Base-by-base conservation (phyloP, 208 protist species). In the Trichomonas vaginalis region DNA sequence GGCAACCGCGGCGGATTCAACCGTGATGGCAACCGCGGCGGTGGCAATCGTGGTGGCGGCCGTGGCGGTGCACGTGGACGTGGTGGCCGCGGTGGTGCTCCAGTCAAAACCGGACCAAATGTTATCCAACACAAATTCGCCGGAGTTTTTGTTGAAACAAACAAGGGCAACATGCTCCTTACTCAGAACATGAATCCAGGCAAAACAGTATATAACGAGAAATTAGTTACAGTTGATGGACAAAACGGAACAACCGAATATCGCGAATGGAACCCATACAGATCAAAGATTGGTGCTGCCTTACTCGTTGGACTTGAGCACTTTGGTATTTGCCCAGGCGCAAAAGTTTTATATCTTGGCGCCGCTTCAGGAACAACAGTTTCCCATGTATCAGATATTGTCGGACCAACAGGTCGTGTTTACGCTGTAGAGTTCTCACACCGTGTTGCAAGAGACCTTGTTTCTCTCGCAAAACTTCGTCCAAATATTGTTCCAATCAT, bases 401-500 rank as follows among this genome's bases (percentile, higher is more conserved):
- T 99, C 96, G 99, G 99, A 27, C 98, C 98, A 40, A 98, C 97
- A 95, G 99, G 99, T 82, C 97, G 98, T 96, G 99, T 99, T 15
- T 99, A 99, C 97, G 99, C 99, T 80, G 99, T 99, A 86, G 99
- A 99, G 97, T 99, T 99, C 96, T 99, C 99, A 8, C 98, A 99
- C 96, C 97, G 99, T 95, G 98, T 98, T 23, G 99, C 99, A 80
- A 98, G 99, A 96, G 99, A 99, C 97, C 97, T 99, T 62, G 98
- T 99, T 95, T 98, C 99, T 96, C 98, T 99, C 97, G 99, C 99
- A 80, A 99, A 99, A 97, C 98, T 99, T 96, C 97, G 99, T 88
- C 98, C 98, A 14, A 99, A 99, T 97, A 99, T 99, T 95, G 99
- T 99, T 96, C 99, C 99, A n/a, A 99, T 99, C 96, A 98, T 99